Evolutionary conservation across 805 yeast species (phyloP), one percentile per base, ranked within the genome.

Genomic region (Saccharomyces cerevisiae): DNA sequence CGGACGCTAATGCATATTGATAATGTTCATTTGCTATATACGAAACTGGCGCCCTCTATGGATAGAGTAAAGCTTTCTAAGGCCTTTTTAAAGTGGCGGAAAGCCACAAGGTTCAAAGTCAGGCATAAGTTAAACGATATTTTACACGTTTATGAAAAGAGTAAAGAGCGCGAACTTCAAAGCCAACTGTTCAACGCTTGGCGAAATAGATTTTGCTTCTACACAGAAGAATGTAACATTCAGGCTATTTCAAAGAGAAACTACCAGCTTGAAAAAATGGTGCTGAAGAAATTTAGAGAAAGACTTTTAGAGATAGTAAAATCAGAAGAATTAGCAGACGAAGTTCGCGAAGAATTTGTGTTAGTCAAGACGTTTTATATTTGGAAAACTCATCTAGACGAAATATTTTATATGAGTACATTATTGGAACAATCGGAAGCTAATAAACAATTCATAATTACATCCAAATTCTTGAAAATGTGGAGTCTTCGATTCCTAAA

Each of bases 401-500:
- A 51, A 3, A 27, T 63, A 1, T 51, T 53, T 6, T 61, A 64
- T 1, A 53, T 70, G 36, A 52, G 63, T 1, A 28, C 28, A 1
- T 50, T 46, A 17, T 48, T 63, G n/a, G 50, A 55, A n/a, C 65
- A 61, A 11, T 53, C 59, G 27, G 41, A 56, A 2, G 65, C 68
- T 49, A 69, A 66, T 32, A 47, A 47, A 8, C 62, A 67, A 24
- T 49, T 67, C 22, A 55, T 56, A 21, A 26, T 61, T 8, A 47
- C 69, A 4, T 50, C 66, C 28, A 62, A 61, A 47, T 59, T 58
- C 51, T 51, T 71, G 56, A 72, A 70, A 47, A 11, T 53, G 5
- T 73, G 77, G 76, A 67, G 68, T 27, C 57, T 73, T 55, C 61
- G 63, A 48, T 56, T 62, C 30, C 57, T 73, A 54, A 73, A 72